Conservation (phyloP, 768 basidiomycete species). For the Pleurotus giganteus region DNA sequence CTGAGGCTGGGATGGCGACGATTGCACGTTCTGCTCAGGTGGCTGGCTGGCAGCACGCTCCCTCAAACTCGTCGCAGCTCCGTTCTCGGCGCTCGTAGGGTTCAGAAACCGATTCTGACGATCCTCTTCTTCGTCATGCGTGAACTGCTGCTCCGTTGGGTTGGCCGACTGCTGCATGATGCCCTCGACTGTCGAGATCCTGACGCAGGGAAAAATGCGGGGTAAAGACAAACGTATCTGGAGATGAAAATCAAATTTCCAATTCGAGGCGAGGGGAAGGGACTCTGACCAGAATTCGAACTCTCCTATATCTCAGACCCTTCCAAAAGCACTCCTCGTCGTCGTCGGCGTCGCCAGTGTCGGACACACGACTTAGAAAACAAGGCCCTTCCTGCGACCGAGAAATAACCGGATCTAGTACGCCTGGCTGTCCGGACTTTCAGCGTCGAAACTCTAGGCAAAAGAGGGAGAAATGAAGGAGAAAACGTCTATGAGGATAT, state of each 20-base stretch:
- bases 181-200: background rate
- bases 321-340: background rate
- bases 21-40: slow-evolving; percentile 47
- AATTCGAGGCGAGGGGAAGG: background rate
- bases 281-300: background rate
- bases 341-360: background rate
- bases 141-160: slow-evolving; percentile 22
- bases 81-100: slow-evolving; percentile 36
- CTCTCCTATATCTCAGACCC: slow-evolving; percentile 8
- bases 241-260: slow-evolving; percentile 11
- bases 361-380: background rate
- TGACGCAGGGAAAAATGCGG: slow-evolving; percentile 18
- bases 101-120: slow-evolving; percentile 60
- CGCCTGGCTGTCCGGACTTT: background rate
- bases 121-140: slow-evolving; percentile 47
- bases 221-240: slow-evolving; percentile 6
- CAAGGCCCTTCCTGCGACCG: background rate
- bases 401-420: slow-evolving; percentile 5
- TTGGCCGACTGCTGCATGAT: slow-evolving; percentile 31
- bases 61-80: slow-evolving; percentile 43
- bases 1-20: slow-evolving; percentile 52
- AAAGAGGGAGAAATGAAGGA: slow-evolving; percentile 11
- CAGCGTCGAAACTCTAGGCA: slow-evolving; percentile 16
- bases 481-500: slow-evolving; percentile 19
- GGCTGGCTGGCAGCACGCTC: slow-evolving; percentile 74